phyloP scores from a whole-genome alignment of 2,329 filamentous ascomycete species.

The Amesomyces nigricolor region DNA sequence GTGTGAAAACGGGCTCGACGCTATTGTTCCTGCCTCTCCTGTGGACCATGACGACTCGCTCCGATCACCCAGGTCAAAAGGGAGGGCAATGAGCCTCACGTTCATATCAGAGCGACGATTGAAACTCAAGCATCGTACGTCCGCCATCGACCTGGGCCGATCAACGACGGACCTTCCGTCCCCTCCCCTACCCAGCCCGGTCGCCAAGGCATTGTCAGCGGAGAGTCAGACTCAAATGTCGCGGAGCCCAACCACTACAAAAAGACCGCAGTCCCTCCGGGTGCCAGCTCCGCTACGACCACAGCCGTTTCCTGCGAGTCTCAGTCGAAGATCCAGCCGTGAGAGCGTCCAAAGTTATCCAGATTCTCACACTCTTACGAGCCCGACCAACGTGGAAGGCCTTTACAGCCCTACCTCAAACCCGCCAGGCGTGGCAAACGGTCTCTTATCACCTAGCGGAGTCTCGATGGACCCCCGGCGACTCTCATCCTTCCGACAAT shows the following conservation, averaged over 20 bases:
- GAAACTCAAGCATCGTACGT: conserved; percentile 19
- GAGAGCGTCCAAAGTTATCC: conserved; percentile 28
- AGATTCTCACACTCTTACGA: conserved; percentile 23
- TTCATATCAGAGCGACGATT: conserved; percentile 27
- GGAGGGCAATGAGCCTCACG: conserved; percentile 32
- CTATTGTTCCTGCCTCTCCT: background rate
- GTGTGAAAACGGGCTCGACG: conserved; percentile 4
- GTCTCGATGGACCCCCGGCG: conserved; percentile 26
- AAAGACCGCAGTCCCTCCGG: conserved; percentile 32
- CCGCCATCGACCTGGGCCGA: conserved; percentile 5
- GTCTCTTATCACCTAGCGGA: conserved; percentile 16
- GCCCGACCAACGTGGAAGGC: conserved; percentile 30
- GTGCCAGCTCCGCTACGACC: conserved; percentile 35
- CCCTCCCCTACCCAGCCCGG: conserved; percentile 26
- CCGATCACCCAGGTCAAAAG: conserved; percentile 5
- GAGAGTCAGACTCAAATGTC: conserved; percentile 32
- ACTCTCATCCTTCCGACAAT: conserved; percentile 25
- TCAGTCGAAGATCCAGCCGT: conserved; percentile 29
- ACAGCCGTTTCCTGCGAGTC: conserved; percentile 33
- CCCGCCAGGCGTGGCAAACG: conserved; percentile 10
- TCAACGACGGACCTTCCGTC: conserved; percentile 17
- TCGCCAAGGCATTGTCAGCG: conserved; percentile 25
- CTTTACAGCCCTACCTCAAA: conserved; percentile 24
- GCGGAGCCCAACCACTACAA: conserved; percentile 40
- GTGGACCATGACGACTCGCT: background rate